These are phyloP conservation scores for Aspergillus avenaceus DNA, from an alignment of 495 filamentous ascomycete species.

Conservation along the genomic window DNA sequence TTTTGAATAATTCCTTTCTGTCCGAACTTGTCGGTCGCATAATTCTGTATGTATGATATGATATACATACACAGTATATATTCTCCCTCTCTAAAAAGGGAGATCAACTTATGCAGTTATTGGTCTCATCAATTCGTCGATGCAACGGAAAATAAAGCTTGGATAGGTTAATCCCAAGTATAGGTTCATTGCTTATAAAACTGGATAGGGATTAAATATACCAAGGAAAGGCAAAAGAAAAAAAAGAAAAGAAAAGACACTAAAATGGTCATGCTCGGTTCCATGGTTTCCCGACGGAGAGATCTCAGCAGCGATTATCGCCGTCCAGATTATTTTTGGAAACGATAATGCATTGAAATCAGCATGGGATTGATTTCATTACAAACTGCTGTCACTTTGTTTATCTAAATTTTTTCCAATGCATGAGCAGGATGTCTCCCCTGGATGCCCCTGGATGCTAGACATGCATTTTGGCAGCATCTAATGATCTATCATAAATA, in stretches of 20 bases:
- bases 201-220: not conserved
- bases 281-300: not conserved
- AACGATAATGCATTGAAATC: not conserved
- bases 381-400: not conserved
- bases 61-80: not conserved
- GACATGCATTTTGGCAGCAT: not conserved
- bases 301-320: not conserved
- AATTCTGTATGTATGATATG: not conserved
- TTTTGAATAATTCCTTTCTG: no score
- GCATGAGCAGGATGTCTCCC: no score
- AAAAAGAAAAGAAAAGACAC: not conserved
- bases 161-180: no score
- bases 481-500: not conserved
- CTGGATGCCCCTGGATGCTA: no score
- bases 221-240: not conserved
- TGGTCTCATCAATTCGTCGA: no score
- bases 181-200: not conserved
- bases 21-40: not conserved
- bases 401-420: constrained; percentile 3
- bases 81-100: no score
- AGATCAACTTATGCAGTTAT: no score
- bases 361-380: not conserved
- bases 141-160: no score
- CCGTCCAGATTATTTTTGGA: not conserved
- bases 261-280: not conserved